A percentile compares a stretch with the other conserved stretches of the same genome.
Evolutionary conservation across 768 basidiomycete genomes (phyloP).

Genomic region (Termitomyces sp.): DNA sequence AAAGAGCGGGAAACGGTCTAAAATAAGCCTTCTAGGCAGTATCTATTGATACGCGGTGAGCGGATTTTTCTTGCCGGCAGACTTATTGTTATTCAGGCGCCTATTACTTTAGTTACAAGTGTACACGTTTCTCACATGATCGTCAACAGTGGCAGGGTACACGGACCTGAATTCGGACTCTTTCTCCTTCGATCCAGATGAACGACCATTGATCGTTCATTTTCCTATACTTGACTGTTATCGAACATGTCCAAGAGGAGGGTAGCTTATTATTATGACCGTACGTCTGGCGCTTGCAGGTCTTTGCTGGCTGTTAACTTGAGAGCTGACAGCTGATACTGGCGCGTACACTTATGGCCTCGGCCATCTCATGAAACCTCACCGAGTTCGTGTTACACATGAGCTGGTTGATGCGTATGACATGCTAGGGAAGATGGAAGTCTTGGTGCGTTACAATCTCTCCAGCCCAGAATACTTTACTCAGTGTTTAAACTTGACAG

Average conservation of each 20-base stretch:
- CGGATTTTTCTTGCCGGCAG: background rate
- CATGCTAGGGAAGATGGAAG: constrained; percentile 92
- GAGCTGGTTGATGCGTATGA: constrained; percentile 87
- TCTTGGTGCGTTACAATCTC: constrained; percentile 53
- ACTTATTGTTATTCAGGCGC: background rate
- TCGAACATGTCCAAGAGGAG: constrained; percentile 59
- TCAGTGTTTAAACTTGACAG: constrained; percentile 28
- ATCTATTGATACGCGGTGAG: background rate
- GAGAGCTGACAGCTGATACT: constrained; percentile 49
- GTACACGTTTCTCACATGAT: constrained; percentile 14
- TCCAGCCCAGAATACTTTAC: background rate
- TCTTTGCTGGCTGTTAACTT: constrained; percentile 1
- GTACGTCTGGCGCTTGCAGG: constrained; percentile 31
- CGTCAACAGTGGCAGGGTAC: constrained; percentile 8
- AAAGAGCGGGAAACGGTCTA: background rate
- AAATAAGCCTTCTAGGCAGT: background rate
- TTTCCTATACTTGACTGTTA: constrained; percentile 1
- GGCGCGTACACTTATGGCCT: constrained; percentile 75
- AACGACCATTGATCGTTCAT: constrained; percentile 7
- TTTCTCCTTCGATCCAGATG: constrained; percentile 10
- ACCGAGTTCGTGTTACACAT: constrained; percentile 91
- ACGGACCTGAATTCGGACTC: constrained; percentile 11
- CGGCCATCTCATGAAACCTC: constrained; percentile 95
- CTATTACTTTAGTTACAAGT: background rate
- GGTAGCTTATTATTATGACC: constrained; percentile 78